Evolutionary conservation across 371 early-diverging fungal species (phyloP).

Genomic region (Mucor mucedo): DNA sequence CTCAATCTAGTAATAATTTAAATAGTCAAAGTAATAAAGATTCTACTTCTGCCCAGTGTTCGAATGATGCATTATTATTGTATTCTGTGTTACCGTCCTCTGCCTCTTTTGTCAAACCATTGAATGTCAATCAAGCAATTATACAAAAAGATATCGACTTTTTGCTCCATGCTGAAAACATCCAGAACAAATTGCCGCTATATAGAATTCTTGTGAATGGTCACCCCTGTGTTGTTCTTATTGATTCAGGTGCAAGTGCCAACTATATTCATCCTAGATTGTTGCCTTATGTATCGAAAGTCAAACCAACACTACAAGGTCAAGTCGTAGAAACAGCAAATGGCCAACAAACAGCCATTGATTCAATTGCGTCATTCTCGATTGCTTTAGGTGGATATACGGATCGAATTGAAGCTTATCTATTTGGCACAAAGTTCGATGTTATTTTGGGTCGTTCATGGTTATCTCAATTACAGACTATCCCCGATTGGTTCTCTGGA

Average conservation of each 20-base stretch:
- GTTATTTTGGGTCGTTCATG: no score
- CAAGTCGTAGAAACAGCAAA: constrained; percentile 9
- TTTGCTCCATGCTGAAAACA: background rate
- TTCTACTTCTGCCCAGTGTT: no score
- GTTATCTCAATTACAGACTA: no score
- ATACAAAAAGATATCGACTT: background rate
- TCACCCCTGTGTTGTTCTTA: background rate
- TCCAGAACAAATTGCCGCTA: background rate
- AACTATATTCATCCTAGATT: constrained; percentile 1
- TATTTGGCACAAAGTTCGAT: no score
- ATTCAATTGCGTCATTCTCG: background rate
- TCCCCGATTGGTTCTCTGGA: no score
- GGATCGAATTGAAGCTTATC: no score
- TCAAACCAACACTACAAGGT: background rate
- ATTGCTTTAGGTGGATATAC: no score
- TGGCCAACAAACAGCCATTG: constrained; percentile 10
- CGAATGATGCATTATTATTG: background rate
- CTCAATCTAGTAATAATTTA: no score
- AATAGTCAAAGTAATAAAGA: no score
- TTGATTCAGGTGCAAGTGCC: constrained; percentile 5
- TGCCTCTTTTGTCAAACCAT: background rate
- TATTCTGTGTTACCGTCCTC: background rate
- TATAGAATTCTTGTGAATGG: background rate
- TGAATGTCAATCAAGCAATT: background rate
- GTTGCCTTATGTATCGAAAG: background rate